These are phyloP conservation scores for Poa pratensis DNA, from an alignment of 176 grass and related monocot species.

Conservation along the genomic window DNA sequence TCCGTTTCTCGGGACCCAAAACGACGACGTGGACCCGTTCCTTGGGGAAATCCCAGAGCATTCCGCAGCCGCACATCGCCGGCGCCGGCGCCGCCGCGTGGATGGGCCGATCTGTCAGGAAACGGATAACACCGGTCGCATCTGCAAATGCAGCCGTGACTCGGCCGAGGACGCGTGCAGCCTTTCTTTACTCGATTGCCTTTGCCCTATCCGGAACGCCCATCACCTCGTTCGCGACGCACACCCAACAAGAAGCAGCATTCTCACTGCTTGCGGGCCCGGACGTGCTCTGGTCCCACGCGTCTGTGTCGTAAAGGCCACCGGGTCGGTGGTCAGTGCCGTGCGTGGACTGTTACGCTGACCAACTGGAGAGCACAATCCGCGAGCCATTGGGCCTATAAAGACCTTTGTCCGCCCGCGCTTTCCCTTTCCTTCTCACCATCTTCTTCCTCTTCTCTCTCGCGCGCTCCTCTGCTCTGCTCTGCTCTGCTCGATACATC, in stretches of 20 bases:
- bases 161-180: conserved; percentile 23
- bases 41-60: no score
- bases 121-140: conserved; percentile 40
- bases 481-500: background rate
- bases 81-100: background rate
- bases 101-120: background rate
- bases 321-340: no score
- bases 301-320: background rate
- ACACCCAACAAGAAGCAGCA: background rate
- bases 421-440: background rate
- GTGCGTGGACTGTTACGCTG: conserved; percentile 21
- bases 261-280: no score
- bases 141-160: conserved; percentile 24
- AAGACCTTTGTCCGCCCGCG: conserved; percentile 23
- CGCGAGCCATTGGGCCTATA: conserved; percentile 13
- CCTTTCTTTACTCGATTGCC: background rate
- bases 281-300: fast-evolving
- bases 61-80: conserved; percentile 5
- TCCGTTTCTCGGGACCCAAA: background rate
- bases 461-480: background rate
- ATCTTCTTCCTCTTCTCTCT: background rate
- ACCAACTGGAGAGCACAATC: background rate
- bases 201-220: conserved; percentile 21
- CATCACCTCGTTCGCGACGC: background rate
- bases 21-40: conserved; percentile 1